These are phyloP conservation scores for Apiospora koreana DNA, from an alignment of 2,329 filamentous ascomycete species.

Conservation along the genomic window DNA sequence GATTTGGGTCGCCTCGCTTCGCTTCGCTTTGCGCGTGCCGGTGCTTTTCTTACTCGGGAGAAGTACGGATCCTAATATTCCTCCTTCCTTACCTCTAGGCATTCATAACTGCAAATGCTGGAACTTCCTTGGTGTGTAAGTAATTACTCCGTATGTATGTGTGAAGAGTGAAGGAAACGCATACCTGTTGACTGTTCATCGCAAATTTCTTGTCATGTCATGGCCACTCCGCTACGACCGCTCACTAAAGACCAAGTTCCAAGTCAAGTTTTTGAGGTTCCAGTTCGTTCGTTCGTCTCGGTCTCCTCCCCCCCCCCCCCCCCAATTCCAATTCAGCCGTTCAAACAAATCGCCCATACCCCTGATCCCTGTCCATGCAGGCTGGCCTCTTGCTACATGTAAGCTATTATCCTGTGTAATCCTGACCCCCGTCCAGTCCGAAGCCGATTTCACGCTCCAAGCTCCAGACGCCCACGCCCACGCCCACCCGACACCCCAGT, in stretches of 20 bases:
- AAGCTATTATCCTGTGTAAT: background rate
- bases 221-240: background rate
- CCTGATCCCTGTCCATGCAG: conserved; percentile 3
- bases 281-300: background rate
- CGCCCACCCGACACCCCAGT: background rate
- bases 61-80: too few species aligned
- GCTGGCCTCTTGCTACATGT: conserved; percentile 6
- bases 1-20: background rate
- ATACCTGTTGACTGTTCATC: background rate
- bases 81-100: too few species aligned
- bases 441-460: conserved; percentile 8
- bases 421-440: conserved; percentile 1
- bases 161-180: too few species aligned
- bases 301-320: background rate
- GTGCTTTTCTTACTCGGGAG: background rate
- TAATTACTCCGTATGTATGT: too few species aligned
- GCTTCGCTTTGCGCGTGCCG: background rate
- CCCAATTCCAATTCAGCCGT: conserved; percentile 7
- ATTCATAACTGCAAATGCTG: too few species aligned
- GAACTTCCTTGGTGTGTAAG: background rate
- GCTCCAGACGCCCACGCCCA: conserved; percentile 7
- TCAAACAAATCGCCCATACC: background rate
- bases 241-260: conserved; percentile 5
- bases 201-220: background rate
- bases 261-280: too few species aligned